phyloP scores from a whole-genome alignment of 768 basidiomycete species.

The Suillus brevipes region DNA sequence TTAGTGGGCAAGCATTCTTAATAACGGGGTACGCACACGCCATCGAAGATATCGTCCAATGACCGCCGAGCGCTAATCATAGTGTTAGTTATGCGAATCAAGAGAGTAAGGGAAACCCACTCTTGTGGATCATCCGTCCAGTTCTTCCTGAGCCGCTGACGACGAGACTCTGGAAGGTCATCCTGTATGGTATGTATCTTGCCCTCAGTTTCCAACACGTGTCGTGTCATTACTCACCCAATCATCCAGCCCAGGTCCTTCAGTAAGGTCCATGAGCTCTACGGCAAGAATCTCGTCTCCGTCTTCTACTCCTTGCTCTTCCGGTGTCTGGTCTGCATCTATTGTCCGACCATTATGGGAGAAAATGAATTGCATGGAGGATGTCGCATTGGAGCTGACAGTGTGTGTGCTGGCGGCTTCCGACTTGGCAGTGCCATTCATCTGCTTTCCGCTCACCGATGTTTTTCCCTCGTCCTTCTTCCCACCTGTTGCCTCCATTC shows the following conservation, averaged over 20 bases:
- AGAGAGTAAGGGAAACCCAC: slow-evolving; percentile 42
- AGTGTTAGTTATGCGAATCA: slow-evolving; percentile 1
- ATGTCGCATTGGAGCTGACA: slow-evolving; percentile 38
- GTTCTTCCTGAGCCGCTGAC: slow-evolving; percentile 75
- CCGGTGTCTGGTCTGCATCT: slow-evolving; percentile 82
- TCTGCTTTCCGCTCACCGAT: slow-evolving; percentile 25
- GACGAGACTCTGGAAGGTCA: slow-evolving; percentile 60
- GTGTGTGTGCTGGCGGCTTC: slow-evolving; percentile 50
- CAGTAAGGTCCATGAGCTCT: slow-evolving; percentile 88
- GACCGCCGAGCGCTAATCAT: slow-evolving; percentile 63
- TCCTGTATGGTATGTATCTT: slow-evolving; percentile 44
- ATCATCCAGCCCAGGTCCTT: slow-evolving; percentile 59
- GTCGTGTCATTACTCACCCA: slow-evolving; percentile 46
- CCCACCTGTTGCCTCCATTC: slow-evolving; percentile 68
- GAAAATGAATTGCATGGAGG: slow-evolving; percentile 79
- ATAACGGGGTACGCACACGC: slow-evolving; percentile 57
- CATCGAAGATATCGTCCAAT: slow-evolving; percentile 82
- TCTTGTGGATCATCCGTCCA: slow-evolving; percentile 77
- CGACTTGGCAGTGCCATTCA: slow-evolving; percentile 52
- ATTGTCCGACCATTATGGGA: slow-evolving; percentile 78
- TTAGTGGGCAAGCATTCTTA: slow-evolving; percentile 4
- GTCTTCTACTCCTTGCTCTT: slow-evolving; percentile 86
- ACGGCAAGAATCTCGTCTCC: slow-evolving; percentile 88
- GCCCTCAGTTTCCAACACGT: slow-evolving; percentile 1
- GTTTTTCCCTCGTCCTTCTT: slow-evolving; percentile 45